A percentile compares a stretch with the other conserved stretches of the same genome.
Evolutionary conservation across 495 filamentous ascomycete species (phyloP).

Genomic region (Neurospora intermedia): DNA sequence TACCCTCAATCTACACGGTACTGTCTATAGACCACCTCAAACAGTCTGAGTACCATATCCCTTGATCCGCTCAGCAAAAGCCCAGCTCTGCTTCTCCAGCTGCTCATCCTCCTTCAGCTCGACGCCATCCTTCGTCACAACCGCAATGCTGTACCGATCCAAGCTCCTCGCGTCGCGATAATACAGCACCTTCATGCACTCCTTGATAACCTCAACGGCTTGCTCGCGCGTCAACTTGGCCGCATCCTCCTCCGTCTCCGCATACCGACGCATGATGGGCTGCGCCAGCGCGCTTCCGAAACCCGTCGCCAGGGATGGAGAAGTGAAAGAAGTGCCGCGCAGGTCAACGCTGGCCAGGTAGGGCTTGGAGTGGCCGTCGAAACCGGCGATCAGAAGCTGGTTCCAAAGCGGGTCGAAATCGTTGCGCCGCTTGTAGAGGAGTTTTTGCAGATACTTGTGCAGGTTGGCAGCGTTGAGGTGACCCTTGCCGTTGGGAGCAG

Average conservation of each 20-base stretch:
- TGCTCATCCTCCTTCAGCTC: slow-evolving; percentile 71
- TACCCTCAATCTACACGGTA: neutral
- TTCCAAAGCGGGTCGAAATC: slow-evolving; percentile 99
- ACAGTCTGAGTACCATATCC: slow-evolving; percentile 43
- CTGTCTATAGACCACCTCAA: slow-evolving; percentile 12
- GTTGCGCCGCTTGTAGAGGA: slow-evolving; percentile 86
- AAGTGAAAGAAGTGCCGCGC: slow-evolving; percentile 80
- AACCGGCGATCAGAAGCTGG: slow-evolving; percentile 76
- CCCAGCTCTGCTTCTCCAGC: slow-evolving; percentile 80
- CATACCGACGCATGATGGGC: slow-evolving; percentile 73
- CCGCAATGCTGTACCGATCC: slow-evolving; percentile 82
- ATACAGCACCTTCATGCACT: slow-evolving; percentile 97
- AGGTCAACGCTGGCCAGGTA: slow-evolving; percentile 88
- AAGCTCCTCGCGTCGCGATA: slow-evolving; percentile 91
- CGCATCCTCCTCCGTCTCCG: slow-evolving; percentile 69
- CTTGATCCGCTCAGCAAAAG: slow-evolving; percentile 78
- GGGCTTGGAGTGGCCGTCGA: slow-evolving; percentile 68
- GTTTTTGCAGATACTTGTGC: slow-evolving; percentile 89
- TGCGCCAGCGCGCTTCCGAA: slow-evolving; percentile 89
- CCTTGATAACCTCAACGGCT: slow-evolving; percentile 68
- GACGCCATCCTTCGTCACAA: slow-evolving; percentile 75
- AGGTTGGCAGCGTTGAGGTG: slow-evolving; percentile 81
- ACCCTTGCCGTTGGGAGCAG: slow-evolving; percentile 29
- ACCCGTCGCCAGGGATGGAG: slow-evolving; percentile 82
- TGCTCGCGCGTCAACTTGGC: slow-evolving; percentile 60